phyloP scores from a whole-genome alignment of 331 rosid species.

The Arachis monticola region DNA sequence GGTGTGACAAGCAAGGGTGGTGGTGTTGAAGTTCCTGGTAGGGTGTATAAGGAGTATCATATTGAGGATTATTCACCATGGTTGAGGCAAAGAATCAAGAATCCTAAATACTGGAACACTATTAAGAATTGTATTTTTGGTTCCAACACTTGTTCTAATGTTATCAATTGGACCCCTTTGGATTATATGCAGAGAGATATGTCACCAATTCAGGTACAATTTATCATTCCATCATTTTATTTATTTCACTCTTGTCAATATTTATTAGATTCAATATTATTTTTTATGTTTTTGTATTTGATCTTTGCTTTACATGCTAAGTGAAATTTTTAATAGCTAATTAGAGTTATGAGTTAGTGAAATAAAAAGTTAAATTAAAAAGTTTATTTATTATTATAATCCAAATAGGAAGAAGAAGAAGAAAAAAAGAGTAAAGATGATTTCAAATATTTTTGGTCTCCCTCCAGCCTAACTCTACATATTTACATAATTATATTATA shows the following conservation, averaged over 20 bases:
- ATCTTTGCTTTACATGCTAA: background rate
- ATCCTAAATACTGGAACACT: constrained; percentile 72
- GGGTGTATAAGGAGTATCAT: constrained; percentile 65
- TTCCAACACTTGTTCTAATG: constrained; percentile 72
- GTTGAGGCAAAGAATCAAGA: constrained; percentile 71
- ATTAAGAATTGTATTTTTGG: constrained; percentile 79
- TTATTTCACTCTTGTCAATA: background rate
- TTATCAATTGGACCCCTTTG: constrained; percentile 70
- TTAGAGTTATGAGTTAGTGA: background rate
- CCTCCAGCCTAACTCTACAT: background rate
- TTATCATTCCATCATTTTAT: no score
- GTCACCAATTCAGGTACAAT: constrained; percentile 85
- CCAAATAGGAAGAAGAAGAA: background rate
- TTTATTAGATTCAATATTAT: background rate
- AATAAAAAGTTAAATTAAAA: background rate
- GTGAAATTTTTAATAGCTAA: background rate
- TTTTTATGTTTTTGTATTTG: background rate
- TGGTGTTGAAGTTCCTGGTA: constrained; percentile 71
- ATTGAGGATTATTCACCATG: constrained; percentile 76
- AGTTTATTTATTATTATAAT: background rate
- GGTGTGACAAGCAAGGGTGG: constrained; percentile 75
- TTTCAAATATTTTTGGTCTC: background rate
- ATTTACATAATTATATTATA: no score
- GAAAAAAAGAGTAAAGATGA: background rate
- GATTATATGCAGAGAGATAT: constrained; percentile 77